Percentiles rank a stretch among this genome's conserved stretches.
Evolutionary conservation across 345 rosid species (phyloP).

Genomic region (Ricinus communis): DNA sequence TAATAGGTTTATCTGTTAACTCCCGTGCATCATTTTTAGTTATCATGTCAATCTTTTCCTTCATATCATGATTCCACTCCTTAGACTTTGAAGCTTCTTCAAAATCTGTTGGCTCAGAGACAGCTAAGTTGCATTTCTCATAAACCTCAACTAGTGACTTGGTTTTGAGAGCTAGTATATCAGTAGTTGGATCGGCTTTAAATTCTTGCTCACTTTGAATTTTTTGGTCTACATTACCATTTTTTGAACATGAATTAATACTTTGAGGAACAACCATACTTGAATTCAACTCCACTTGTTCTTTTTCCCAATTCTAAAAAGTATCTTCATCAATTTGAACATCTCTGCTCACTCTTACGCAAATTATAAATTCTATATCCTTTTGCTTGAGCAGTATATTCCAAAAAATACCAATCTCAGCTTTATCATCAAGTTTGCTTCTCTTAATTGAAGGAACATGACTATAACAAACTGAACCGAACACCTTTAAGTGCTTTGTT

Average conservation of each 20-base stretch:
- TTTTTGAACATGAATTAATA: background rate
- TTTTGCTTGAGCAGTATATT: background rate
- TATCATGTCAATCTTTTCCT: background rate
- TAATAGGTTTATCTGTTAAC: background rate
- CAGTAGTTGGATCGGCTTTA: background rate
- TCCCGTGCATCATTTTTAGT: background rate
- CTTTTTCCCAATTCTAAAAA: background rate
- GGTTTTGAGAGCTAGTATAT: background rate
- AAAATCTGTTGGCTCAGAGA: background rate
- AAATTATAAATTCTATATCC: background rate
- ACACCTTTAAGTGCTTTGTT: background rate
- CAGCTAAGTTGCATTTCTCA: background rate
- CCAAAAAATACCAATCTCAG: background rate
- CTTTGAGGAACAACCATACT: background rate
- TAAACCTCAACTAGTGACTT: background rate
- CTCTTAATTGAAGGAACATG: background rate
- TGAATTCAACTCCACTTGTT: background rate
- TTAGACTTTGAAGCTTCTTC: background rate
- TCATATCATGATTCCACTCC: background rate
- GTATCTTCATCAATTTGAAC: background rate
- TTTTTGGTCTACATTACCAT: background rate
- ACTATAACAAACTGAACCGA: background rate
- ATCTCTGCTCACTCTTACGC: background rate
- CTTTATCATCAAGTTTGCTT: background rate
- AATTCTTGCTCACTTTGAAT: background rate